Conservation (phyloP, 306 rosid genomes). For the Quercus parvula region DNA sequence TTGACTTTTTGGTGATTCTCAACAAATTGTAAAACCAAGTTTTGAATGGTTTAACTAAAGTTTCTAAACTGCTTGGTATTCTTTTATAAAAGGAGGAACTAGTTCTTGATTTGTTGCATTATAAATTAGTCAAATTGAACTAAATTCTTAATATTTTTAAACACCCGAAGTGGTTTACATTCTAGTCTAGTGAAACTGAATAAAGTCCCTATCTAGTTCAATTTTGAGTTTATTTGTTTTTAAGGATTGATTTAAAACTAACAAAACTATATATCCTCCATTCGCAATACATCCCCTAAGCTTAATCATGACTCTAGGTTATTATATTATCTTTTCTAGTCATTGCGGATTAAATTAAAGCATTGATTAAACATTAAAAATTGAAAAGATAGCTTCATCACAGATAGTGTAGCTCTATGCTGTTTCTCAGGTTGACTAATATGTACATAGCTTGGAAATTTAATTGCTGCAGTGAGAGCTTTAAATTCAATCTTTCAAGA, state of each 20-base stretch:
- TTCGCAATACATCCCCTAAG: not conserved
- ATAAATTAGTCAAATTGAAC: not conserved
- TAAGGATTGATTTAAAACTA: not conserved
- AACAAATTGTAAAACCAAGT: not conserved
- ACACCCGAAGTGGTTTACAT: not conserved
- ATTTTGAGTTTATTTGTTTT: not conserved
- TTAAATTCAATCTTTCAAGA: conserved; percentile 57
- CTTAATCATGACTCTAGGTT: not conserved
- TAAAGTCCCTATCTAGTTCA: not conserved
- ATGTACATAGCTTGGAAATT: not conserved
- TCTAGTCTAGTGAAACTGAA: not conserved
- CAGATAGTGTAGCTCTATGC: not conserved
- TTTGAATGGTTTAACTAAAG: not conserved
- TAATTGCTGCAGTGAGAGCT: conserved; percentile 37
- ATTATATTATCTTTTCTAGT: not conserved
- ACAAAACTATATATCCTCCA: not conserved
- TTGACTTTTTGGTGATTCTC: not conserved
- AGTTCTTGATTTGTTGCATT: not conserved
- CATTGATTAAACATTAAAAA: not conserved
- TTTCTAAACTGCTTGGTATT: no score
- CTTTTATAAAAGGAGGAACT: not conserved
- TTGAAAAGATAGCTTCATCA: not conserved
- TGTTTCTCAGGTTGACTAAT: not conserved
- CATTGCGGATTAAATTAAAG: not conserved
- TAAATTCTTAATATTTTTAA: not conserved